phyloP scores from a whole-genome alignment of 2,329 filamentous ascomycete genomes.

The Penicillium sp. region DNA sequence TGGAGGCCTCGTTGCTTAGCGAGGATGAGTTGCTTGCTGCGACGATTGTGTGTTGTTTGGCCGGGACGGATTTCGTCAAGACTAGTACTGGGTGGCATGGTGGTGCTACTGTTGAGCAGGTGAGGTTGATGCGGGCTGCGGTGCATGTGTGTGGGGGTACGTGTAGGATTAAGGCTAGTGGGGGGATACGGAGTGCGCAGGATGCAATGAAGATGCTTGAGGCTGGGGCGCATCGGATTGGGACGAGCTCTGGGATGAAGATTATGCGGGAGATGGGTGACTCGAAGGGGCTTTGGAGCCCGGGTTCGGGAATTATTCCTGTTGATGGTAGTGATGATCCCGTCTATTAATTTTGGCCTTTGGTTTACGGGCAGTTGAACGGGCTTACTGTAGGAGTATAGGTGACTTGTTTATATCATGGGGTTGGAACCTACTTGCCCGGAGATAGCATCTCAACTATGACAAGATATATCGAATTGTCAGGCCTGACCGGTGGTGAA shows the following conservation, averaged over 20 bases:
- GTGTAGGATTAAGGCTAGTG: constrained; percentile 57
- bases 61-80: constrained; percentile 58
- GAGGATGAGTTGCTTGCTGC: constrained; percentile 52
- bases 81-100: constrained; percentile 59
- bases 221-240: constrained; percentile 55
- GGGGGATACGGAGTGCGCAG: constrained; percentile 51
- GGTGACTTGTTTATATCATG: too few relatives aligned
- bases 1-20: constrained; percentile 55
- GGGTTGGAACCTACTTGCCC: too few relatives aligned
- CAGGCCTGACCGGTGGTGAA: too few relatives aligned
- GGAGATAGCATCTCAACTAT: too few relatives aligned
- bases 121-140: constrained; percentile 53
- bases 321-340: constrained; percentile 13
- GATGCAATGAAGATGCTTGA: constrained; percentile 54
- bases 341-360: too few relatives aligned
- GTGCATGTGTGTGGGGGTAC: constrained; percentile 43
- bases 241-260: constrained; percentile 54
- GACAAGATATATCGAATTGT: too few relatives aligned
- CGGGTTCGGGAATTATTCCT: too few relatives aligned
- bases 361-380: too few relatives aligned
- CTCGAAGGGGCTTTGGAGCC: constrained; percentile 19
- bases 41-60: constrained; percentile 50
- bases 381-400: too few relatives aligned
- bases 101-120: constrained; percentile 52
- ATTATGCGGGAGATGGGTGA: constrained; percentile 49